Conservation (phyloP, 176 grass and related monocot species). For the Echinochloa phyllopogon region DNA sequence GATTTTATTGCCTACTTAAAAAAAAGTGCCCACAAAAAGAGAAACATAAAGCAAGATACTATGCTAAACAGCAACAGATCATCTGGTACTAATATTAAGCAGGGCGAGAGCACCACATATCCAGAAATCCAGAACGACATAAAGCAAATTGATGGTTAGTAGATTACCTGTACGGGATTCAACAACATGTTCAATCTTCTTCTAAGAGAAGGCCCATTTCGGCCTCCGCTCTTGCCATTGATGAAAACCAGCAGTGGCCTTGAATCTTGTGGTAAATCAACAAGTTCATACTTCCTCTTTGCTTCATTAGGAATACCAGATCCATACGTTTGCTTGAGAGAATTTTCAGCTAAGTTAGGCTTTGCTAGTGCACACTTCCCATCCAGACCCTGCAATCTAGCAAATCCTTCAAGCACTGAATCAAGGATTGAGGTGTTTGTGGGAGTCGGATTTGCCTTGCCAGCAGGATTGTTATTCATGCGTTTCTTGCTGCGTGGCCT, state of each 20-base stretch:
- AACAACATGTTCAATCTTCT: conserved; percentile 88
- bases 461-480: conserved; percentile 44
- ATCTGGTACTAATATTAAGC: background rate
- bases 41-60: background rate
- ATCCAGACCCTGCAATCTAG: conserved; percentile 53
- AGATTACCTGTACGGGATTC: conserved; percentile 87
- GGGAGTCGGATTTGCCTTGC: conserved; percentile 38
- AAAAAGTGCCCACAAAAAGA: background rate
- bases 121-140: background rate
- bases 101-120: background rate
- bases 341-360: conserved; percentile 47
- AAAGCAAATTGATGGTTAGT: background rate
- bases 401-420: conserved; percentile 57
- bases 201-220: conserved; percentile 74
- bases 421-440: conserved; percentile 50
- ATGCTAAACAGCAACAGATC: background rate
- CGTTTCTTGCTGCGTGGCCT: conserved; percentile 60
- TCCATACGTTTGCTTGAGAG: conserved; percentile 45
- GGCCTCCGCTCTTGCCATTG: conserved; percentile 88
- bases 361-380: conserved; percentile 56
- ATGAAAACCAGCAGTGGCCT: conserved; percentile 95
- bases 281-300: conserved; percentile 65
- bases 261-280: conserved; percentile 69
- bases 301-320: conserved; percentile 27
- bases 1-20: background rate